These are phyloP conservation scores for Oryza glaberrima DNA, from an alignment of 176 grass and related monocot species.

Conservation along the genomic window DNA sequence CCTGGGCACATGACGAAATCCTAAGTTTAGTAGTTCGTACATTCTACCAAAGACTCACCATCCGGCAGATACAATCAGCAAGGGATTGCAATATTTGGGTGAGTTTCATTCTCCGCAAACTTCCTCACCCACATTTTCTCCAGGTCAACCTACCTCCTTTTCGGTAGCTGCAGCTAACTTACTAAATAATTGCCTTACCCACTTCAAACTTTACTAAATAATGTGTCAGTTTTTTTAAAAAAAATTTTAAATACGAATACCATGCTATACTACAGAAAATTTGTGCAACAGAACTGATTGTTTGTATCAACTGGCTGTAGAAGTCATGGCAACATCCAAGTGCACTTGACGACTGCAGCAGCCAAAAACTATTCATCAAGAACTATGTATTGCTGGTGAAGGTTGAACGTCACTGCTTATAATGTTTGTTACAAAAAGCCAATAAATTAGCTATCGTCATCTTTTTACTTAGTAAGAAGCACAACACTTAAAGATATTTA, in stretches of 20 bases:
- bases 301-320: background rate
- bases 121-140: conserved; percentile 1
- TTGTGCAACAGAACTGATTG: background rate
- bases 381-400: background rate
- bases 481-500: background rate
- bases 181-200: background rate
- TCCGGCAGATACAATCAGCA: background rate
- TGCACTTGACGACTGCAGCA: background rate
- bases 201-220: background rate
- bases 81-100: background rate
- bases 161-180: background rate
- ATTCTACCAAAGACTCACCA: background rate
- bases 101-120: background rate
- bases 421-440: background rate
- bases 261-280: background rate
- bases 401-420: background rate
- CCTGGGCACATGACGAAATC: conserved; percentile 38
- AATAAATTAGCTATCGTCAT: background rate
- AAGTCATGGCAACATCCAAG: background rate
- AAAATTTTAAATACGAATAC: background rate
- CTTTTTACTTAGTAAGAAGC: conserved; percentile 1
- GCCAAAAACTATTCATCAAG: background rate
- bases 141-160: background rate
- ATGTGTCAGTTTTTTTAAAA: background rate
- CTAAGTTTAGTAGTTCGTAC: background rate